Conservation (phyloP, 169 alveolate species). For the Eimeria sp. region DNA sequence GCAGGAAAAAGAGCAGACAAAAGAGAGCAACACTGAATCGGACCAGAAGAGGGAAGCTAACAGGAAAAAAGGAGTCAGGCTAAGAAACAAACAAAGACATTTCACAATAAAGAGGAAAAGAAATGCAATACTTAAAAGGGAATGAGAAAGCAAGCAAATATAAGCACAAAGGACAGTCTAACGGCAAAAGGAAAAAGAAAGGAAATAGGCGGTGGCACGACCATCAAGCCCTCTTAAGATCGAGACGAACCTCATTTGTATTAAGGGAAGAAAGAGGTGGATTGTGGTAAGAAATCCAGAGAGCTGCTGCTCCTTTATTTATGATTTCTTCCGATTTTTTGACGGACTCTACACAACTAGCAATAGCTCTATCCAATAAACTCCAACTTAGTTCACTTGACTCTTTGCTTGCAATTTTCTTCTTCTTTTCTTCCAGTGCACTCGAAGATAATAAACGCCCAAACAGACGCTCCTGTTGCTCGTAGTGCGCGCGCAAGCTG, state of each 20-base stretch:
- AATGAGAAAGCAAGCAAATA: no score
- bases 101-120: background rate
- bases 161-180: no score
- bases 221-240: background rate
- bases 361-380: conserved; percentile 83
- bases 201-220: no score
- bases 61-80: background rate
- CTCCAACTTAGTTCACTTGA: background rate
- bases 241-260: conserved; percentile 88
- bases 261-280: conserved; percentile 90
- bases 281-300: conserved; percentile 91
- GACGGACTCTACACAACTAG: conserved; percentile 87
- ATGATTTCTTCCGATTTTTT: conserved; percentile 87
- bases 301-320: conserved; percentile 91
- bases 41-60: background rate
- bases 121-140: no score
- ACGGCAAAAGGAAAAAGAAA: background rate
- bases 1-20: background rate
- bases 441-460: background rate
- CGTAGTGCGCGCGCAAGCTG: conserved; percentile 86
- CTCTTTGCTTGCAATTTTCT: background rate
- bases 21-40: background rate
- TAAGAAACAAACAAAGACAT: background rate
- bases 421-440: background rate
- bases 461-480: conserved; percentile 76